Evolutionary conservation across 2,329 filamentous ascomycete genomes (phyloP), one percentile per base, ranked within the genome.

Genomic region (Penicillium sp.): DNA sequence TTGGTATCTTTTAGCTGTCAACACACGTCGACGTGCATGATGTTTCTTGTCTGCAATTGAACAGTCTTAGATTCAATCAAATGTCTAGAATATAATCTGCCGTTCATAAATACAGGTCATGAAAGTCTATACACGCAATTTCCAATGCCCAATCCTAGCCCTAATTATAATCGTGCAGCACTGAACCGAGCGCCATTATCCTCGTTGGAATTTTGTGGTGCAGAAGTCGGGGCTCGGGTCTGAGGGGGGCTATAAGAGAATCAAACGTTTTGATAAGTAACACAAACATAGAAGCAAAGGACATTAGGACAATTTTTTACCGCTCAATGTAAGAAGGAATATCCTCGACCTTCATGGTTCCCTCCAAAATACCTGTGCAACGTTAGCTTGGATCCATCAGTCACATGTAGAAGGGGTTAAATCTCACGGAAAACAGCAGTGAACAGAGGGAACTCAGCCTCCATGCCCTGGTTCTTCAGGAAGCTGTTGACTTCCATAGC

Each of bases 401-500:
- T 50, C 14, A 6, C 64, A 40, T 9, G n/a, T 45, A 44, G 31
- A 35, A 22, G 13, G n/a, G 14, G 4, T 10, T 38, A 42, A 34
- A 64, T 70, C 79, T 74, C 70, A 81, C 79, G 79, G 69, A 90
- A 87, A 49, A 97, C 92, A 1, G 91, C 90, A 9, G 91, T 97
- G 72, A 99, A 95, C 6, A 99, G 79, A 20, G 94, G 94, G 73
- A 96, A 99, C 50, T 96, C 88, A 32, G 85, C 79, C 76, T 95
- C 92, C 62, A 88, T 77, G 1, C 88, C 89, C 63, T 89, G 83
- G 48, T 85, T 85, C 79, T 89, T 90, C 69, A 99, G 76, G 76
- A 97, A 97, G 48, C 82, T 86, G 78, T 96, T 90, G 40, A 99
- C 92, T 74, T 99, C 94, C 61, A 87, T 85, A 9, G 94, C 92